A percentile compares a stretch with the other conserved stretches of the same genome.
Evolutionary conservation across 2,329 filamentous ascomycete species (phyloP).

Genomic region (Cladorrhinum sp.): DNA sequence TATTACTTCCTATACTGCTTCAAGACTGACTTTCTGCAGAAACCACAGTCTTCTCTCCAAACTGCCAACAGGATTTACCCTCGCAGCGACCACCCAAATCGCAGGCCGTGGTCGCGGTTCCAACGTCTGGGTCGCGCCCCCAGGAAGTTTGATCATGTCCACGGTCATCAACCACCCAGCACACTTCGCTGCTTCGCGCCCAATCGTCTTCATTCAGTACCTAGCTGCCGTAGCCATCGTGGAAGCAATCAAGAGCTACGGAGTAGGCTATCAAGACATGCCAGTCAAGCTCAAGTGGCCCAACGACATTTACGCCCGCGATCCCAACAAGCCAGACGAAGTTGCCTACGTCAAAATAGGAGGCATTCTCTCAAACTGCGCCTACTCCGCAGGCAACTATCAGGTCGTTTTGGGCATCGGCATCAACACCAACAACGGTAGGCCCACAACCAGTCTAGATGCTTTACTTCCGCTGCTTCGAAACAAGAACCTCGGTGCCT

Average conservation of each 20-base stretch:
- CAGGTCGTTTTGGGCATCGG: constrained; percentile 84
- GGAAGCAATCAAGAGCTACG: constrained; percentile 78
- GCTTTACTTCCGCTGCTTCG: constrained; percentile 58
- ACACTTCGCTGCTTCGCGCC: constrained; percentile 66
- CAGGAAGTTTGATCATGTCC: constrained; percentile 83
- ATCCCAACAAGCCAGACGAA: constrained; percentile 52
- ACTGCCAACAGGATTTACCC: constrained; percentile 81
- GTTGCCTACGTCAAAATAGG: constrained; percentile 79
- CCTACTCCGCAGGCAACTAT: constrained; percentile 73
- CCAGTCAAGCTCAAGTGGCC: constrained; percentile 94
- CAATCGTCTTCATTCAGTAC: constrained; percentile 93
- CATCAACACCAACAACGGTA: constrained; percentile 78
- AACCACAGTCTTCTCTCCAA: constrained; percentile 74
- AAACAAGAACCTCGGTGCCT: constrained; percentile 44
- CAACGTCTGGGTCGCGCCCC: constrained; percentile 93
- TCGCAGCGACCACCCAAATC: constrained; percentile 82
- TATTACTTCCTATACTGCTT: not conserved
- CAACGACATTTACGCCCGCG: constrained; percentile 83
- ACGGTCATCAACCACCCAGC: constrained; percentile 82
- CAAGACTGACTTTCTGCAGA: constrained; percentile 39
- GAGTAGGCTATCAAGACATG: constrained; percentile 67
- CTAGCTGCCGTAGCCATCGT: constrained; percentile 84
- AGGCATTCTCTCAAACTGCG: constrained; percentile 87
- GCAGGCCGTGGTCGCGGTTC: constrained; percentile 83
- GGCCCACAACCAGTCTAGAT: constrained; percentile 83